A percentile compares a stretch with the other conserved stretches of the same genome.
Evolutionary conservation across 2,329 filamentous ascomycete genomes (phyloP).

Genomic region (Fusarium lateritium): DNA sequence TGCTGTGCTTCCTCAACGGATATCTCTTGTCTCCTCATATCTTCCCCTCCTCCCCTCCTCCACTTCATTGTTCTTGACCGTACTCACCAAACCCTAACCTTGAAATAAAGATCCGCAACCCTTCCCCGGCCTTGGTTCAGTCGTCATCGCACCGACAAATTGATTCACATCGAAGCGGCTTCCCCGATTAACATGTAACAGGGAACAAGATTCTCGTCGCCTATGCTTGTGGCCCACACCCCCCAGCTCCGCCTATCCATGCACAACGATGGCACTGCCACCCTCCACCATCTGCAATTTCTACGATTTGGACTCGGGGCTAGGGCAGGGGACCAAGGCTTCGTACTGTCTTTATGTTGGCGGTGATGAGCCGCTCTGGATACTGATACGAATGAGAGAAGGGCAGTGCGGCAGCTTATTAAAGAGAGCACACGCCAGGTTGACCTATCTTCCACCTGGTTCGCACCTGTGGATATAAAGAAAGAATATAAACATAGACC

Average conservation of each 20-base stretch:
- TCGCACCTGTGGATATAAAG: constrained; percentile 28
- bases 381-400: not conserved
- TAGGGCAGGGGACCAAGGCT: constrained; percentile 13
- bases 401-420: constrained; percentile 4
- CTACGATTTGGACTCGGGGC: constrained; percentile 16
- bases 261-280: constrained; percentile 42
- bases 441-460: constrained; percentile 24
- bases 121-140: not conserved
- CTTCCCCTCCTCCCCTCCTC: not conserved
- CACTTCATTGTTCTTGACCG: not conserved
- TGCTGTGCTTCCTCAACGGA: constrained; percentile 20
- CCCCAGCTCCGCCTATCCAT: constrained; percentile 39
- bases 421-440: constrained; percentile 28
- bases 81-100: not conserved
- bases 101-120: not conserved
- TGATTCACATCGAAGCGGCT: constrained; percentile 12
- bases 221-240: constrained; percentile 34
- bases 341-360: not conserved
- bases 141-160: constrained; percentile 6
- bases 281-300: constrained; percentile 38
- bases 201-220: constrained; percentile 5
- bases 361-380: not conserved
- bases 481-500: constrained; percentile 32
- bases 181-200: constrained; percentile 16
- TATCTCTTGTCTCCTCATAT: constrained; percentile 28